Evolutionary conservation across 148 eudicot species (phyloP), one percentile per base, ranked within the genome.

Genomic region (Rhododendron molle): DNA sequence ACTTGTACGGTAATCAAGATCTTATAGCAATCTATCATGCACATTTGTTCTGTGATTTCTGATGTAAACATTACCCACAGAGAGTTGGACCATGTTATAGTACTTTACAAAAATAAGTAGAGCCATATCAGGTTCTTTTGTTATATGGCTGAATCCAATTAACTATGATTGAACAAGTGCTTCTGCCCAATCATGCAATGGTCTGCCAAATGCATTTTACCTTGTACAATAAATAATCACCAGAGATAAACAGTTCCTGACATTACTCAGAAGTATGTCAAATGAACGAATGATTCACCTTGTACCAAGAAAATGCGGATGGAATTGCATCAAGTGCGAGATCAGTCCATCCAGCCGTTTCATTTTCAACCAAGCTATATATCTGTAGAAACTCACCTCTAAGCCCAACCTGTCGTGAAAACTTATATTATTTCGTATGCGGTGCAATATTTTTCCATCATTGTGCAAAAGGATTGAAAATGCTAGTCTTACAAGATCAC

Each of bases 251-350:
- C 7, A 2, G 28, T n/a, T 46, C 81, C 36, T 13, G 56, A 46
- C 34, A 81, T 54, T 50, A 60, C 34, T 28, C 26, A 81, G 52
- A 18, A 21, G 78, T 30, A 76, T 43, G 46, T 77, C 38, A 30
- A 32, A 74, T 9, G 43, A 26, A 77, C 2, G 23, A 34, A 78
- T 52, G 23, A 54, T 72, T 83, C 90, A 95, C 99, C 98, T 96
- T 95, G 92, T 95, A 96, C 99, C 99, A 96, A 30, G 91, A 92
- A 88, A 96, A 88, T 46, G 88, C 83, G 82, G 93, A 88, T 78
- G 90, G 89, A 86, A 86, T 72, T 56, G 86, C 90, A 76, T 92
- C 98, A 74, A 23, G 78, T 10, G 91, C 85, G 88, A 96, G 85
- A 86, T 91, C 84, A 86, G 81, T 86, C 99, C 99, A 96, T 72